A percentile compares a stretch with the other conserved stretches of the same genome.
Evolutionary conservation across 257 asterid genomes (phyloP).

Genomic region (Parsonsia alboflavescens): DNA sequence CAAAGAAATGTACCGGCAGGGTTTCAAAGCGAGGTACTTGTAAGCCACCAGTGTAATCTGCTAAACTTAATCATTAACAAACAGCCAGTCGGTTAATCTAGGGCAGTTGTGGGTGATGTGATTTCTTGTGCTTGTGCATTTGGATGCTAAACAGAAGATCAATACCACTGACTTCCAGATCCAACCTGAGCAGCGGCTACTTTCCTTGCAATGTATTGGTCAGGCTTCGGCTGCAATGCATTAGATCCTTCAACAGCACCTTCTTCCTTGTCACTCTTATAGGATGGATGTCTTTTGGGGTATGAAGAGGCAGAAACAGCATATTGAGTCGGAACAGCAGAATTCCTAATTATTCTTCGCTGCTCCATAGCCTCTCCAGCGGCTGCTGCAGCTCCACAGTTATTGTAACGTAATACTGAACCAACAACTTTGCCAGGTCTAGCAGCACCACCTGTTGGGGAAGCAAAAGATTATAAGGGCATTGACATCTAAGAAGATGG

Average conservation of each 20-base stretch:
- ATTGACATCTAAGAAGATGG: not conserved
- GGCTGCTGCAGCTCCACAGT: conserved; percentile 49
- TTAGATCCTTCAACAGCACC: conserved; percentile 31
- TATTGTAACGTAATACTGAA: conserved; percentile 53
- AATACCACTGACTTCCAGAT: conserved; percentile 40
- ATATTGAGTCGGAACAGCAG: conserved; percentile 54
- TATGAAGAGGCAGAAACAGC: conserved; percentile 46
- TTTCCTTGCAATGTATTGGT: conserved; percentile 44
- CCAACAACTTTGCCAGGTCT: conserved; percentile 76
- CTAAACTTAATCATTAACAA: not conserved
- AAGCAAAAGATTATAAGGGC: not conserved
- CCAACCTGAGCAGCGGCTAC: conserved; percentile 47
- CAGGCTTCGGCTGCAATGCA: conserved; percentile 34
- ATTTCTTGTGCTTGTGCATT: not conserved
- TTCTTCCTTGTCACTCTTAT: conserved; percentile 42
- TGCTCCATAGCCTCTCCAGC: conserved; percentile 53
- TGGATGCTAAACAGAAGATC: conserved; percentile 4
- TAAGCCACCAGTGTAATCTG: not conserved
- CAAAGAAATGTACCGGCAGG: conserved; percentile 6
- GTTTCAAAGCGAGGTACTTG: not conserved
- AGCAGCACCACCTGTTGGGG: conserved; percentile 58
- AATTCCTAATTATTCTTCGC: conserved; percentile 51
- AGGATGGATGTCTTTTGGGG: conserved; percentile 40
- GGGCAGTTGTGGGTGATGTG: not conserved
- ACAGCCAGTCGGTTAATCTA: not conserved